Evolutionary conservation across 345 rosid genomes (phyloP).

Genomic region (Brassica rapa): DNA sequence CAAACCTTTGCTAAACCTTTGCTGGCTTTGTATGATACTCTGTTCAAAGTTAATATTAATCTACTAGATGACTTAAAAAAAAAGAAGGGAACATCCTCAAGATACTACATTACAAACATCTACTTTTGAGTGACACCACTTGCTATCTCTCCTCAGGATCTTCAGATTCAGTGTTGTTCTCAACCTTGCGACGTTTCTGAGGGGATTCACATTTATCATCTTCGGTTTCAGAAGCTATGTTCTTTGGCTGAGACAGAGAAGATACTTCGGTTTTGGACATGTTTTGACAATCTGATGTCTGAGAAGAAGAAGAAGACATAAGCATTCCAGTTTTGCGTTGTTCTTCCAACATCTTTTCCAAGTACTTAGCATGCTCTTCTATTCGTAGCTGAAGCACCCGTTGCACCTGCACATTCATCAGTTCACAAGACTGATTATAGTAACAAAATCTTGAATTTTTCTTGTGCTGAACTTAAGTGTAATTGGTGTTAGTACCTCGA

Average conservation of each 20-base stretch:
- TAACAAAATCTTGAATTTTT: not conserved
- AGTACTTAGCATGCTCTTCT: constrained; percentile 85
- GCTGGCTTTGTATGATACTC: too few species aligned
- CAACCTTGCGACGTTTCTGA: constrained; percentile 45
- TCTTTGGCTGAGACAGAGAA: constrained; percentile 39
- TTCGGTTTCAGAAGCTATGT: constrained; percentile 38
- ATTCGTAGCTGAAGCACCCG: constrained; percentile 74
- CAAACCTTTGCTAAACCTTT: too few species aligned
- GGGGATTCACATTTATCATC: constrained; percentile 38
- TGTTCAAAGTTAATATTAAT: too few species aligned
- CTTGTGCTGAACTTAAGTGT: not conserved
- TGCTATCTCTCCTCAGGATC: constrained; percentile 42
- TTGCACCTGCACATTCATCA: constrained; percentile 58
- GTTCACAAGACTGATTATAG: not conserved
- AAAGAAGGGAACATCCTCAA: not conserved
- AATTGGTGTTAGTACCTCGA: constrained; percentile 50
- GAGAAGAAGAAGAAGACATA: constrained; percentile 36
- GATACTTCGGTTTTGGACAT: constrained; percentile 47
- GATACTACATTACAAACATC: too few species aligned
- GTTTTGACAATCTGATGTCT: not conserved
- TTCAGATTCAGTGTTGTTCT: not conserved
- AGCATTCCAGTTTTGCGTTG: constrained; percentile 69
- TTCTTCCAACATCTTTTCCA: constrained; percentile 82
- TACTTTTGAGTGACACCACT: too few species aligned
- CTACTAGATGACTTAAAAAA: too few species aligned